Evolutionary conservation across 2,329 filamentous ascomycete genomes (phyloP), one percentile per base, ranked within the genome.

Genomic region (Fusarium citri): DNA sequence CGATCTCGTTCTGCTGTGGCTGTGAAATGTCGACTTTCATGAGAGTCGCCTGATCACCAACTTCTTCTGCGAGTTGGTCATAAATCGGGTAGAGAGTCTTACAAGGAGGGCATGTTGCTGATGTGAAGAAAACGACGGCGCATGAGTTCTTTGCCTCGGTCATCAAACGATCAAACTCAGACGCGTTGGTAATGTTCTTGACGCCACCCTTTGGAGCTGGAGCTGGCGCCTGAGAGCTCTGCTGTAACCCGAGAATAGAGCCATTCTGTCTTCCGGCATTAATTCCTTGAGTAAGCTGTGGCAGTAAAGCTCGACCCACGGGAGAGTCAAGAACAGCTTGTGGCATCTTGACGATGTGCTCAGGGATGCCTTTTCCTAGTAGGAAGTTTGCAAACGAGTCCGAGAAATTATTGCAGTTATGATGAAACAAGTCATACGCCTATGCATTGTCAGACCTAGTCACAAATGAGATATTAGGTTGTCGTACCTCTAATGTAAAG

Each of bases 401-500:
- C 6, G 92, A 93, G 80, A 98, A 99, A 80, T 98, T 98, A 82
- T 98, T 99, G 83, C 95, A 98, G 78, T 99, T 99, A 80, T 98
- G 94, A 74, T 83, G 93, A 78, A 88, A 97, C 8, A 98, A 83
- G 76, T 98, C 94, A 76, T 98, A 98, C 1, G 93, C 92, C 88
- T 94, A 69, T 20, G 11, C 3, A 11, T 54, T 45, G 25, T 55
- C 41, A 46, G 53, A 54, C 9, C 18, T 31, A n/a, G 41, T 14
- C 22, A 12, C 16, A 28, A 46, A 26, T 11, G 2, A 15, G 2
- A 18, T 4, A 41, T 34, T 2, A 10, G 18, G 4, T 18, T 20
- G 9, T 54, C 77, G 51, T 79, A 91, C 92, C 83, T 94, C 90
- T 11, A 91, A 84, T 0, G 94, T 97, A 77, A 97, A 99, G 14